These are phyloP conservation scores for Lasiosphaeria hispida DNA, from an alignment of 495 filamentous ascomycete genomes.

Conservation along the genomic window DNA sequence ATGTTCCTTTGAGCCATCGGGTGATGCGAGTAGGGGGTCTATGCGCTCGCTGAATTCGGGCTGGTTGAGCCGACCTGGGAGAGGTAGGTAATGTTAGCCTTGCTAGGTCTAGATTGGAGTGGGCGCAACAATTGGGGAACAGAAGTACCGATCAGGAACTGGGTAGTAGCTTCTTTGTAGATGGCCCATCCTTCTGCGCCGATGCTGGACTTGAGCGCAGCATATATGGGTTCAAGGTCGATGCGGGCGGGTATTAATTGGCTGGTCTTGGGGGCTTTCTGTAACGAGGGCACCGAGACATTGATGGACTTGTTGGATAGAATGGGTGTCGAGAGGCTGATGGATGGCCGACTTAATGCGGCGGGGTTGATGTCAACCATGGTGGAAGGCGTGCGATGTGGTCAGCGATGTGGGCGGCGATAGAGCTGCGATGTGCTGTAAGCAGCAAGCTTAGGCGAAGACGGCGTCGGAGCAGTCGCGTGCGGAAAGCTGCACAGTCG, in stretches of 20 bases:
- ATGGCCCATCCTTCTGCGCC: conserved; percentile 76
- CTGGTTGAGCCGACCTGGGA: conserved; percentile 76
- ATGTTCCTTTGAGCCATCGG: conserved; percentile 68
- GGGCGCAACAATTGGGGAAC: conserved; percentile 11
- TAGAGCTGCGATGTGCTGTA: not conserved
- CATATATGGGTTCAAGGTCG: conserved; percentile 87
- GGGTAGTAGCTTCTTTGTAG: conserved; percentile 80
- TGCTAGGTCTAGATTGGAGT: not conserved
- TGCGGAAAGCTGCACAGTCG: conserved; percentile 40
- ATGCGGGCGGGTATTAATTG: conserved; percentile 70
- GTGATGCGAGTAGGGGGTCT: conserved; percentile 64
- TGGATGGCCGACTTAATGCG: conserved; percentile 66
- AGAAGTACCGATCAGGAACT: conserved; percentile 70
- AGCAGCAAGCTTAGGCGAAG: not conserved
- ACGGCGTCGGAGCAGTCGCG: conserved; percentile 39
- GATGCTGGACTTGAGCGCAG: conserved; percentile 75
- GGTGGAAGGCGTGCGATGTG: conserved; percentile 13
- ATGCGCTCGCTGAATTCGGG: conserved; percentile 76
- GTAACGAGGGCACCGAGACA: conserved; percentile 52
- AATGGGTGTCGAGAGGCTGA: conserved; percentile 61
- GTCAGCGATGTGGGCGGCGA: conserved; percentile 12
- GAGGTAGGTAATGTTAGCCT: conserved; percentile 3
- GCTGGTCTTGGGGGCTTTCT: conserved; percentile 63
- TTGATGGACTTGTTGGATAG: conserved; percentile 60
- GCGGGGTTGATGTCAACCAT: conserved; percentile 88